These are phyloP conservation scores for Salix brachista DNA, from an alignment of 345 rosid species.

Conservation along the genomic window DNA sequence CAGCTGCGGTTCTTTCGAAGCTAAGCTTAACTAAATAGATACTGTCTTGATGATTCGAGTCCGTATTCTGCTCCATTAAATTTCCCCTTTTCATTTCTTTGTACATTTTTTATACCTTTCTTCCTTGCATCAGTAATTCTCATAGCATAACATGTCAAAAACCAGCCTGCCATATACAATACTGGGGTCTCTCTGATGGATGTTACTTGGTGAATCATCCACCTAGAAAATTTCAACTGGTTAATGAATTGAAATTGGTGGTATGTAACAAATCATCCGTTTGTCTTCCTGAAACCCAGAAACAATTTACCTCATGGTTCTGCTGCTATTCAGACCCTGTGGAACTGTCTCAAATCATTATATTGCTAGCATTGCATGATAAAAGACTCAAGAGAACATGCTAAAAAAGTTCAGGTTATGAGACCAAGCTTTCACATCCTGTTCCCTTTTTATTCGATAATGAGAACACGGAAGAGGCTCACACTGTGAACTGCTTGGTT, in stretches of 20 bases:
- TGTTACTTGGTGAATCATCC: background rate
- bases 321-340: background rate
- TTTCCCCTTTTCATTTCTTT: background rate
- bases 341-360: background rate
- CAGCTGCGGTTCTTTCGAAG: constrained; percentile 82
- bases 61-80: background rate
- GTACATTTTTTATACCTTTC: too few relatives aligned
- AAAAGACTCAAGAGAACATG: background rate
- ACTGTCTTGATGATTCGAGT: constrained; percentile 16
- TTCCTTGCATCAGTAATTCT: background rate
- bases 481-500: background rate
- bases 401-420: background rate
- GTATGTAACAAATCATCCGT: too few relatives aligned
- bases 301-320: background rate
- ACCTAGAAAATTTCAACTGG: background rate
- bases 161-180: background rate
- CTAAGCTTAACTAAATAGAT: constrained; percentile 56
- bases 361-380: background rate
- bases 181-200: background rate
- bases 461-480: background rate
- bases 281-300: background rate
- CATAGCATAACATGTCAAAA: background rate
- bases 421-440: background rate
- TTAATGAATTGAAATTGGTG: background rate
- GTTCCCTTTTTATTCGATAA: background rate